Conservation (phyloP, 495 filamentous ascomycete species). For the Penicillium soppii region DNA sequence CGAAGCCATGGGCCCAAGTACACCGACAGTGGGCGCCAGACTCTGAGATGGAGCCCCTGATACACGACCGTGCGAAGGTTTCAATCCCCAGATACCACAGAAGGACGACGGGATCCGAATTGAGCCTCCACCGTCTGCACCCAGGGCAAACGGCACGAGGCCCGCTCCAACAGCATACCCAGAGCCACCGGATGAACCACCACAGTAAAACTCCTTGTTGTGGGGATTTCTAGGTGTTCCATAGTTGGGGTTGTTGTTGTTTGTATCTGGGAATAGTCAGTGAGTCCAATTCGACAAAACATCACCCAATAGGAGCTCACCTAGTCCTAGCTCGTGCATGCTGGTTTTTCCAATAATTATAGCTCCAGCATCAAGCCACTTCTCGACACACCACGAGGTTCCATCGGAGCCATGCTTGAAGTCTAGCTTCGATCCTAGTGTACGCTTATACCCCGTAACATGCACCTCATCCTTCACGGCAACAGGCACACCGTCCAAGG, state of each 20-base stretch:
- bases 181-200: slow-evolving; percentile 83
- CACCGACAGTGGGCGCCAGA: slow-evolving; percentile 61
- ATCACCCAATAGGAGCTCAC: slow-evolving; percentile 37
- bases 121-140: slow-evolving; percentile 84
- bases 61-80: slow-evolving; percentile 76
- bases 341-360: slow-evolving; percentile 82
- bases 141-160: slow-evolving; percentile 77
- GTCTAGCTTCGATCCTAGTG: slow-evolving; percentile 58
- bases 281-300: neutral
- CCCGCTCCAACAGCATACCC: slow-evolving; percentile 76
- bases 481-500: slow-evolving; percentile 83
- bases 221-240: slow-evolving; percentile 86
- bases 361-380: slow-evolving; percentile 75
- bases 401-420: slow-evolving; percentile 47
- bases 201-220: slow-evolving; percentile 77
- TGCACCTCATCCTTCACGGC: slow-evolving; percentile 84
- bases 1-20: slow-evolving; percentile 73
- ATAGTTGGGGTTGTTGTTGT: slow-evolving; percentile 76
- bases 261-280: slow-evolving; percentile 56
- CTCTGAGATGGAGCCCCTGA: slow-evolving; percentile 60
- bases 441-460: slow-evolving; percentile 70
- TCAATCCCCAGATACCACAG: slow-evolving; percentile 87
- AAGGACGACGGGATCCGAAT: slow-evolving; percentile 79
- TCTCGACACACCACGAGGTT: slow-evolving; percentile 72
- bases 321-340: slow-evolving; percentile 88